These are phyloP conservation scores for Inonotus obliquus DNA, from an alignment of 1,284 basidiomycete species.

Conservation along the genomic window DNA sequence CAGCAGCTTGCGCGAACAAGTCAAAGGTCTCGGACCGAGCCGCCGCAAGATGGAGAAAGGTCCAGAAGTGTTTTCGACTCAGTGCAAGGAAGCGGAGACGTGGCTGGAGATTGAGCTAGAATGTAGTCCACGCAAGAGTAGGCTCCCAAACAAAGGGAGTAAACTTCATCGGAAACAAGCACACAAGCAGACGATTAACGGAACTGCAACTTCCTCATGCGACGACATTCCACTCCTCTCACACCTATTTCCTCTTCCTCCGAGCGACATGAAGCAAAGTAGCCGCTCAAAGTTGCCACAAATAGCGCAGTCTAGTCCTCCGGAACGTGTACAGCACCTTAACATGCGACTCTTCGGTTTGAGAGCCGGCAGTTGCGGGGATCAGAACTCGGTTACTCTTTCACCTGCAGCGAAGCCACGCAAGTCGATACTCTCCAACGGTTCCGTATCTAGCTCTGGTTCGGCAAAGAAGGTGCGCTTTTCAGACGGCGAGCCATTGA, in stretches of 20 bases:
- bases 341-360: not conserved
- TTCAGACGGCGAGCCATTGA: conserved; percentile 2
- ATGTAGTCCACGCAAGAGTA: not conserved
- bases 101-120: conserved; percentile 16
- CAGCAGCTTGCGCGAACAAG: conserved; percentile 13
- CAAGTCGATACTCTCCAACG: conserved; percentile 9
- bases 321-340: not conserved
- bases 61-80: not conserved
- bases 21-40: conserved; percentile 5
- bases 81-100: conserved; percentile 9
- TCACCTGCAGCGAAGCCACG: not conserved
- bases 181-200: not conserved
- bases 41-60: not conserved
- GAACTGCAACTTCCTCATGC: not conserved
- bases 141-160: not conserved
- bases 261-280: not conserved
- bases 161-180: not conserved
- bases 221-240: not conserved
- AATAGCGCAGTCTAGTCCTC: not conserved
- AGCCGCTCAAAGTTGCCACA: not conserved
- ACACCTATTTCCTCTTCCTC: not conserved
- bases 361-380: not conserved
- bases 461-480: conserved; percentile 16
- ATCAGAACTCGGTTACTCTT: conserved; percentile 1
- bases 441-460: not conserved